A percentile compares a stretch with the other conserved stretches of the same genome.
Conservation (phyloP, 306 rosid species). For the Ormosia semicastrata region DNA sequence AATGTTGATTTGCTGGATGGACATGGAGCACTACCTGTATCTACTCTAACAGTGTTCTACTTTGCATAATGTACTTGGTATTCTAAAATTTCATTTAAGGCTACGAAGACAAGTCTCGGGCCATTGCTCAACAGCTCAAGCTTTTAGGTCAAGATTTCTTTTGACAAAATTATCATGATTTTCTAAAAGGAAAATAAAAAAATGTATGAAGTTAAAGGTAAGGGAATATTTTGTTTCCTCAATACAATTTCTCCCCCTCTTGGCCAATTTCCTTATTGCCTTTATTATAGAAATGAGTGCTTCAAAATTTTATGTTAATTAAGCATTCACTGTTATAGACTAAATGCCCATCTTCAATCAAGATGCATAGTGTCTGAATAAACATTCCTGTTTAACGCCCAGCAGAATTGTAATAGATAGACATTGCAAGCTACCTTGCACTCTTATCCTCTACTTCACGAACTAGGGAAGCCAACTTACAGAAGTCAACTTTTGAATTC, state of each 20-base stretch:
- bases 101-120: background rate
- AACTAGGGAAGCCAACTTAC: conserved; percentile 41
- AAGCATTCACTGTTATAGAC: background rate
- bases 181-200: background rate
- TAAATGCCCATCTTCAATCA: background rate
- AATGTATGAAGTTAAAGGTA: background rate
- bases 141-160: background rate
- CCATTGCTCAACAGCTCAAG: background rate
- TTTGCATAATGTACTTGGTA: background rate
- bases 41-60: background rate
- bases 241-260: background rate
- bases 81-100: background rate
- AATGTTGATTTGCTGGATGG: background rate
- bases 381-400: background rate
- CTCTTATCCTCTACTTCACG: conserved; percentile 46
- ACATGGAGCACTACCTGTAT: background rate
- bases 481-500: conserved; percentile 25
- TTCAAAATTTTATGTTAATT: background rate
- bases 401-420: background rate
- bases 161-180: background rate
- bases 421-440: conserved; percentile 41
- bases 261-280: background rate
- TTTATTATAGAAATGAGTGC: background rate
- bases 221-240: background rate
- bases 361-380: background rate